Evolutionary conservation across 352 stramenopile species (phyloP), one percentile per base, ranked within the genome.

Genomic region (Phytophthora ramorum): DNA sequence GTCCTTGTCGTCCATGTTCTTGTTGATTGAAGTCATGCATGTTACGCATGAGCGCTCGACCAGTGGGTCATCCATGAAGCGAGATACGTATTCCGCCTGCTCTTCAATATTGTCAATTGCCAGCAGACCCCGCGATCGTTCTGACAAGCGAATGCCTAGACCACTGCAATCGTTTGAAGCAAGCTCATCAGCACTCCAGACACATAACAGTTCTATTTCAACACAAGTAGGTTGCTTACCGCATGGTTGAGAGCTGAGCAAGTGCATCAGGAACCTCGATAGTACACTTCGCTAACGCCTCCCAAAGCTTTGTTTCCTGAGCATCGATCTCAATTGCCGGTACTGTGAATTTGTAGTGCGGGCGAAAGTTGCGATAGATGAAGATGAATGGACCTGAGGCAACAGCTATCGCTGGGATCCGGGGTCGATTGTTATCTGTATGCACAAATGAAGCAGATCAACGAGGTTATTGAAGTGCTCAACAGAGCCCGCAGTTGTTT

Each of bases 271-370:
- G 76, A 49, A 93, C 89, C 51, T 93, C 87, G 19, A 92, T 79
- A 0, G 78, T 69, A 43, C 85, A 93, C 41, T 93, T 95, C 3
- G 71, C 74, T 17, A 94, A 59, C 10, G 63, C 68, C 24, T 89
- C 84, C 85, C 85, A 94, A 12, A 94, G 58, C 49, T 90, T 91
- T 19, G 71, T 67, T 58, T 95, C 87, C 38, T 92, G 80, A 7
- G 63, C 59, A 45, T 90, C 77, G 30, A 96, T 83, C 6, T 95
- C 85, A n/a, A 96, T 63, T 2, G 85, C 57, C 2, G 91, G 90
- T 4, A 94, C 73, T 8, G 86, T 94, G 63, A 97, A 97, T 62
- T 97, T 97, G 75, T 95, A 97, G 63, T 97, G 92, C 3, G 90
- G 90, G 3, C 89, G 80, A 61, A 97, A 92, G 69, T 97, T 96